These are phyloP conservation scores for Discostella pseudostelligera DNA, from an alignment of 108 stramenopile genomes.

Conservation along the genomic window DNA sequence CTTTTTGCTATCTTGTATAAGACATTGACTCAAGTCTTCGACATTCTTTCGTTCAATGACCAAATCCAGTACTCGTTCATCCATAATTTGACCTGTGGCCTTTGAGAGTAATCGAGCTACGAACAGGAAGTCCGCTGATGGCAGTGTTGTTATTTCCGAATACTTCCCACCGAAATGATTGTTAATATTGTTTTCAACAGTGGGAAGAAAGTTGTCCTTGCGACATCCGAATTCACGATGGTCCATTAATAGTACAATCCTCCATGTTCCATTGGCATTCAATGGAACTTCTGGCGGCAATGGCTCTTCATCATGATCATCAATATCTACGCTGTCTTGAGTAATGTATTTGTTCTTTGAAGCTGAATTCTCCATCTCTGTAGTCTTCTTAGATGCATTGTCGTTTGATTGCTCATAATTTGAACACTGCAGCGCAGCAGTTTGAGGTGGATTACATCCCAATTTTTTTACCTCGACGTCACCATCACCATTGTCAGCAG, in stretches of 20 bases:
- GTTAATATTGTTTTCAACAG: constrained; percentile 17
- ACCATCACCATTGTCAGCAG: neutral
- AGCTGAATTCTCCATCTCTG: no score
- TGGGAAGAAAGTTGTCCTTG: constrained; percentile 12
- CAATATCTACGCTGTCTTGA: no score
- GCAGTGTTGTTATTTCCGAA: constrained; percentile 18
- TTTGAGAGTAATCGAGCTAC: constrained; percentile 29
- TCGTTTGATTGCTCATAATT: neutral
- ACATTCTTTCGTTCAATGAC: constrained; percentile 40
- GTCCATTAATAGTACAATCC: constrained; percentile 12
- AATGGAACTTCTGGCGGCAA: neutral
- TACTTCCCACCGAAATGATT: constrained; percentile 6
- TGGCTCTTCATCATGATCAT: no score
- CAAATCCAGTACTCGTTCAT: constrained; percentile 34
- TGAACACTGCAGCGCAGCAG: no score
- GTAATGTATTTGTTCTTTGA: no score
- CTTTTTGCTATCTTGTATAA: constrained; percentile 17
- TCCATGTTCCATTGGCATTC: neutral
- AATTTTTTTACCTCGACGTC: no score
- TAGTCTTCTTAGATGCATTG: no score
- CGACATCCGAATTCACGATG: constrained; percentile 14
- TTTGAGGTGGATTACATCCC: no score
- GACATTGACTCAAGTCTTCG: constrained; percentile 24
- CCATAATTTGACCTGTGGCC: constrained; percentile 13
- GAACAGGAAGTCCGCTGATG: constrained; percentile 37